Percentiles rank a stretch among this genome's conserved stretches.
Evolutionary conservation across 2,329 filamentous ascomycete species (phyloP).

Genomic region (Ceratocystis alfenasii): DNA sequence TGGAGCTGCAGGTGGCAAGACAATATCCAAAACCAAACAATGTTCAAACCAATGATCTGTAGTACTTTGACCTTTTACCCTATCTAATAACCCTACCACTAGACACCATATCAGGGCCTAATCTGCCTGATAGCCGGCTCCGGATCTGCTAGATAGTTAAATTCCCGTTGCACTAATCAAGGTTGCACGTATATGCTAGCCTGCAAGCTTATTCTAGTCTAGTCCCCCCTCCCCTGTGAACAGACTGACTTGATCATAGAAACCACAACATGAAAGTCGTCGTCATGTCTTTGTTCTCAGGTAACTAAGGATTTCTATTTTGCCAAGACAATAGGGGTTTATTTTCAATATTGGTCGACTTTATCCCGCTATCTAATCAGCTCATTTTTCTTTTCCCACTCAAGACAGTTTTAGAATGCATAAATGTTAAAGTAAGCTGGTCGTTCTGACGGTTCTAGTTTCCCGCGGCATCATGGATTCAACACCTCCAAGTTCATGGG

Average conservation of each 20-base stretch:
- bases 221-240: too few relatives aligned
- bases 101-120: too few relatives aligned
- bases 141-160: not conserved
- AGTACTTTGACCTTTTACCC: not conserved
- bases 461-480: not conserved
- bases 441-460: not conserved
- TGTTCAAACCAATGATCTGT: not conserved
- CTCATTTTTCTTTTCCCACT: not conserved
- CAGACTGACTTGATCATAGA: too few relatives aligned
- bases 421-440: not conserved
- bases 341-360: not conserved
- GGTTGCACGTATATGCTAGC: too few relatives aligned
- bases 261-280: not conserved
- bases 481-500: not conserved
- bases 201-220: too few relatives aligned
- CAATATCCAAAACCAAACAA: not conserved
- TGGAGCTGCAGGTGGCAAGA: not conserved
- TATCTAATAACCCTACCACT: not conserved
- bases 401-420: not conserved
- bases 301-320: not conserved
- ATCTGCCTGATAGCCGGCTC: not conserved
- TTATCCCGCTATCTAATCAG: not conserved
- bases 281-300: not conserved
- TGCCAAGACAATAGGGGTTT: not conserved
- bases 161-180: too few relatives aligned